These are phyloP conservation scores for Sugiyamaella floridensis DNA, from an alignment of 805 yeast genomes.

Conservation along the genomic window DNA sequence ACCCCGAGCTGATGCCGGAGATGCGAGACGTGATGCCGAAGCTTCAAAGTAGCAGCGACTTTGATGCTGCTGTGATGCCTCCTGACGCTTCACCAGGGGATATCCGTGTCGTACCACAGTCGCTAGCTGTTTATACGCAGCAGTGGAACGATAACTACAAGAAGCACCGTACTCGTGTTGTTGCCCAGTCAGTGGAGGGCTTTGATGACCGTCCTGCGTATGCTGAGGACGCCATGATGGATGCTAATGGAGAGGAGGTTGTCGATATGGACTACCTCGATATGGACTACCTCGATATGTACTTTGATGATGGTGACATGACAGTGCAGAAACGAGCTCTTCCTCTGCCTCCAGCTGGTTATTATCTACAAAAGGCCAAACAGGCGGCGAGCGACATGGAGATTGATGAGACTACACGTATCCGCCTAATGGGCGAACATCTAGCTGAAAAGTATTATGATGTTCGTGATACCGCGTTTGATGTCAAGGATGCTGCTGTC, in stretches of 20 bases:
- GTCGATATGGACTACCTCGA: not conserved
- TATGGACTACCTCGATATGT: not conserved
- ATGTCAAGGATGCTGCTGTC: not conserved
- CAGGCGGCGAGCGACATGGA: not conserved
- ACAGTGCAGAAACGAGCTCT: not conserved
- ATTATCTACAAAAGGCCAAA: not conserved
- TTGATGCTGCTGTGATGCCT: not conserved
- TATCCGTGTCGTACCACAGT: conserved; percentile 5
- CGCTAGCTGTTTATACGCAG: conserved; percentile 8
- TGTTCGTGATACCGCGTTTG: not conserved
- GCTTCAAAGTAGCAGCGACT: not conserved
- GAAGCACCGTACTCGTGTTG: conserved; percentile 1
- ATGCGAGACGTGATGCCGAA: not conserved
- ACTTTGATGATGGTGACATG: not conserved
- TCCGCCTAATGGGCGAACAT: not conserved
- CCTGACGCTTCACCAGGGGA: not conserved
- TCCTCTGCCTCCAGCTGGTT: not conserved
- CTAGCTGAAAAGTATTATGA: not conserved
- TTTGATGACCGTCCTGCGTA: not conserved
- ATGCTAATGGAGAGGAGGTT: not conserved
- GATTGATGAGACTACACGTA: not conserved
- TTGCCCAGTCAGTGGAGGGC: not conserved
- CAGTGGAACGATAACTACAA: conserved; percentile 12
- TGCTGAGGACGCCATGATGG: not conserved
- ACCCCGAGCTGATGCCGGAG: too few relatives aligned